Evolutionary conservation across 2,329 filamentous ascomycete species (phyloP), one percentile per base, ranked within the genome.

Genomic region (Clarireedia paspali): DNA sequence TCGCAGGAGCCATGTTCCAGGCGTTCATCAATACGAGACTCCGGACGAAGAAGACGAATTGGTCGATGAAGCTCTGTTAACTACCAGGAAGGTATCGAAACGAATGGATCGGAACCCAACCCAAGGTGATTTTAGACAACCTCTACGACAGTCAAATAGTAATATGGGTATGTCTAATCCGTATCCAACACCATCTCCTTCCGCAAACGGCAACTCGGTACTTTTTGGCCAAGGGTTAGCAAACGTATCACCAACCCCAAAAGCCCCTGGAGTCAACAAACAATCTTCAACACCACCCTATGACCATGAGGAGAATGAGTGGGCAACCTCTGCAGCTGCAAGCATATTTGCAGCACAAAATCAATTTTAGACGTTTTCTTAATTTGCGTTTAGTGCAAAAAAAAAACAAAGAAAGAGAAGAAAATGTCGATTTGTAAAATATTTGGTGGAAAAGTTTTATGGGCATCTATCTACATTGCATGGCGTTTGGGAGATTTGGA

Each of bases 281-380:
- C 94, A 96, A 73, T 96, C 91, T 87, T 92, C 91, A 3, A 97
- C 94, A 15, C 94, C 94, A 23, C 92, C 94, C 3, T 96, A 96
- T 64, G 91, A 96, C 66, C 89, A 94, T 66, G 91, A 96, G 67
- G 91, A 95, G 65, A 85, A 85, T 60, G 91, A 96, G 70, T 97
- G 91, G 92, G 90, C 87, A 17, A 84, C 87, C 7, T 86, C 88
- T 44, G 88, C 89, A 30, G 83, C 90, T 10, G 87, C 89, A 5
- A 91, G 87, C 72, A 91, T 91, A 63, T 87, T 88, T 76, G 85
- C 87, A 53, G 83, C 84, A 34, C 82, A 87, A 61, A 84, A 79
- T 69, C 77, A 80, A 63, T 80, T 85, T 65, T 85, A 62, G 57
- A 60, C 52, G 53, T 53, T 47, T 12, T 12, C 10, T 34, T 34